Percentiles rank a stretch among this genome's conserved stretches.
phyloP scores from a whole-genome alignment of 176 grass and related monocot species.

The Carex littledalei region DNA sequence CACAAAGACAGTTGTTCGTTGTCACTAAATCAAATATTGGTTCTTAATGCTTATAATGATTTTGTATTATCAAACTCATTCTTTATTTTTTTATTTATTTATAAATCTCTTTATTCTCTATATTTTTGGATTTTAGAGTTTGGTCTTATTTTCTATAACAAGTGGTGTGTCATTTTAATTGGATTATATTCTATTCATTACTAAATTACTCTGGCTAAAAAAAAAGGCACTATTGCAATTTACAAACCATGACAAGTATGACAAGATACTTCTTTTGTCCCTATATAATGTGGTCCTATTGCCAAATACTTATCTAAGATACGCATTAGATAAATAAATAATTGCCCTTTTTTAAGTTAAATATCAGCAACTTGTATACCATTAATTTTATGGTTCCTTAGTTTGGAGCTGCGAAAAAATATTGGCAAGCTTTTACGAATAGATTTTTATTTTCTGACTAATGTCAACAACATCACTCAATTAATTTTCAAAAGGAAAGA shows the following conservation, averaged over 20 bases:
- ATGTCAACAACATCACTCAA: not conserved
- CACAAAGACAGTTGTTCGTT: too few species aligned
- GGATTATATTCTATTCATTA: too few species aligned
- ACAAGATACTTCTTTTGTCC: too few species aligned
- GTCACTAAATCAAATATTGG: too few species aligned
- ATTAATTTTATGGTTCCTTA: not conserved
- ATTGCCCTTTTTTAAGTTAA: not conserved
- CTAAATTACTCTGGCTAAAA: too few species aligned
- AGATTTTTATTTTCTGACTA: not conserved
- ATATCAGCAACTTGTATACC: not conserved
- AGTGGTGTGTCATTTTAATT: too few species aligned
- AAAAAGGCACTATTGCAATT: too few species aligned
- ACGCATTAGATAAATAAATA: not conserved
- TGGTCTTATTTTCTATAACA: too few species aligned
- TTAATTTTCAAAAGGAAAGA: not conserved
- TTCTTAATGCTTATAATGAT: not conserved
- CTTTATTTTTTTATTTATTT: not conserved
- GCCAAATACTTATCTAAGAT: not conserved
- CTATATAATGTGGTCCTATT: too few species aligned
- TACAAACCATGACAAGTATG: too few species aligned
- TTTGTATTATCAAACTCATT: not conserved
- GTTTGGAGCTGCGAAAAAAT: not conserved
- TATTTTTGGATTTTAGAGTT: too few species aligned
- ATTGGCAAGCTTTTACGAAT: not conserved
- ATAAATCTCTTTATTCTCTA: too few species aligned